Percentiles rank a stretch among this genome's conserved stretches.
These are phyloP conservation scores for Plantago elongata DNA, from an alignment of 257 asterid species.

Conservation along the genomic window DNA sequence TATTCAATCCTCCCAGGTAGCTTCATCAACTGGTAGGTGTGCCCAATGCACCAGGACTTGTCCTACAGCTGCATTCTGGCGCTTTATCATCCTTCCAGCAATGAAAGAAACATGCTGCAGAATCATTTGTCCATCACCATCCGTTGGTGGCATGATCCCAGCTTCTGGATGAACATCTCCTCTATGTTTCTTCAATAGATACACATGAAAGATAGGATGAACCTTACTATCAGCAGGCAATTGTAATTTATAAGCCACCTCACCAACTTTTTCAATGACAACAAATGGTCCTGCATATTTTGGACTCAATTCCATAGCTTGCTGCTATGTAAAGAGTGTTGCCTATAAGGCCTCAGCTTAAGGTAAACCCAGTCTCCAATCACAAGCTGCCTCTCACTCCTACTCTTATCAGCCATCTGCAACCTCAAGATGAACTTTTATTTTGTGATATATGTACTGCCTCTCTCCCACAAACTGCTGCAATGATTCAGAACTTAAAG, in stretches of 20 bases:
- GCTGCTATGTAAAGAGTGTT: not conserved
- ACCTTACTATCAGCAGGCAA: not conserved
- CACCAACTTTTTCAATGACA: not conserved
- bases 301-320: not conserved
- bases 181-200: not conserved
- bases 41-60: not conserved
- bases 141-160: not conserved
- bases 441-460: accelerated
- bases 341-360: not conserved
- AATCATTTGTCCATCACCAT: not conserved
- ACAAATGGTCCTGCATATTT: not conserved
- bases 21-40: not conserved
- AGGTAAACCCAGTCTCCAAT: not conserved
- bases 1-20: not conserved
- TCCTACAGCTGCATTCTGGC: not conserved
- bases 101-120: not conserved
- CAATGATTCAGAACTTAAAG: too few relatives aligned
- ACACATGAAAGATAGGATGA: not conserved
- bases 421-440: not conserved
- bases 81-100: not conserved
- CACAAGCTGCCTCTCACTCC: too few relatives aligned
- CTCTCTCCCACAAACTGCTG: not conserved
- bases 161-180: too few relatives aligned
- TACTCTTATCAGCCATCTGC: not conserved
- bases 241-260: not conserved